Percentiles rank a stretch among this genome's conserved stretches.
phyloP scores from a whole-genome alignment of 805 yeast genomes.

The Barnettozyma californica region DNA sequence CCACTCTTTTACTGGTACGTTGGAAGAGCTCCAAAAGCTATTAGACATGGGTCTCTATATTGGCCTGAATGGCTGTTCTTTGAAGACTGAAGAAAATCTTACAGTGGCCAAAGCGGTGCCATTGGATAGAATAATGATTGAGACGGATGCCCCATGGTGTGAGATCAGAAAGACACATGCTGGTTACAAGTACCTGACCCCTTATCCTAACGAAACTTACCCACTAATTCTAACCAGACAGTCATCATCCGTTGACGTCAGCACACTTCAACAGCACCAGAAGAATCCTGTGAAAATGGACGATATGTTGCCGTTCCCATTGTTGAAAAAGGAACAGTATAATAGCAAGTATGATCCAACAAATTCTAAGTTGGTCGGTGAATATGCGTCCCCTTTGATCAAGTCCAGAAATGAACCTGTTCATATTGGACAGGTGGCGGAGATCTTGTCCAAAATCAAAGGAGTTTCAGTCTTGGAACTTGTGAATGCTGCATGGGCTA shows the following conservation, averaged over 20 bases:
- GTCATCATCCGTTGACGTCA: conserved; percentile 13
- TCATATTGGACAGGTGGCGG: conserved; percentile 73
- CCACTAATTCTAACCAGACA: conserved; percentile 31
- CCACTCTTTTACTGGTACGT: conserved; percentile 90
- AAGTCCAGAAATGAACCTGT: conserved; percentile 94
- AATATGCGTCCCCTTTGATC: conserved; percentile 40
- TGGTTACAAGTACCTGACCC: conserved; percentile 50
- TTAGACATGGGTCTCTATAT: conserved; percentile 59
- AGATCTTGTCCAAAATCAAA: conserved; percentile 51
- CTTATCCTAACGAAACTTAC: conserved; percentile 52
- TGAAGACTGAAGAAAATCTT: conserved; percentile 71
- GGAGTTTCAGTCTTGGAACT: conserved; percentile 37
- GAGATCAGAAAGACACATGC: conserved; percentile 84
- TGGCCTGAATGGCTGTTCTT: conserved; percentile 91
- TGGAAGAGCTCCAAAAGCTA: conserved; percentile 53
- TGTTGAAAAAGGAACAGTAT: conserved; percentile 61
- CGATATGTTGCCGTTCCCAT: conserved; percentile 53
- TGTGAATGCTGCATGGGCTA: conserved; percentile 45
- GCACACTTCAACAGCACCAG: conserved; percentile 7
- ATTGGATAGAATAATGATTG: conserved; percentile 63
- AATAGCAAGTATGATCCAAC: conserved; percentile 27
- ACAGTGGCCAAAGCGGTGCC: conserved; percentile 68
- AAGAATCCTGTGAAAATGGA: conserved; percentile 31
- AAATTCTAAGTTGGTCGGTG: conserved; percentile 27
- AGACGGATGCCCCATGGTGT: conserved; percentile 99